Evolutionary conservation across 768 basidiomycete species (phyloP), one percentile per base, ranked within the genome.

Genomic region (Mycena latifolia): DNA sequence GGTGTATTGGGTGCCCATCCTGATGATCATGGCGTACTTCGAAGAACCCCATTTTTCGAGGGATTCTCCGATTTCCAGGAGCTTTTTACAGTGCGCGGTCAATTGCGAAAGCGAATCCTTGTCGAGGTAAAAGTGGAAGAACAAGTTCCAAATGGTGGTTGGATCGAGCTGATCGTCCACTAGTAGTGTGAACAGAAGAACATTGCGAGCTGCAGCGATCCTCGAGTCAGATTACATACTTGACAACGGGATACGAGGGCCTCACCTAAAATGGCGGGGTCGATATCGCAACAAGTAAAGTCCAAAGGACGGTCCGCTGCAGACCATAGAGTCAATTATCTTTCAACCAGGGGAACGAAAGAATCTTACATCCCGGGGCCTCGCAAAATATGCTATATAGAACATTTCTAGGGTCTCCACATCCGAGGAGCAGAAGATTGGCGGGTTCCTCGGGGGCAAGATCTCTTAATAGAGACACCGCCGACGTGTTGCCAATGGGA

Each of bases 401-500:
- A 12, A 89, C 81, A 57, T 81, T 86, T 29, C 87, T 76, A 14
- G 84, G 83, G 69, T 89, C 89, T 18, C 88, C 88, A 67, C 87
- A 89, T 25, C 83, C 88, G 29, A 88, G 76, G 20, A 88, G 79
- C 5, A 90, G 77, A 27, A 88, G 72, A n/a, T 81, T 73, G 8
- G 84, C 86, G n/a, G 74, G 56, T 55, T 80, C 73, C 65, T 86
- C 86, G 0, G 83, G 82, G 61, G 84, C 74, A 7, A 89, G 71
- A 43, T 82, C 78, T 57, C 83, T 76, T 4, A 84, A 84, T 17
- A 89, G 75, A 48, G 77, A 83, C 5, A 84, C 75, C 6, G 89
- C 83, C 5, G 86, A 79, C 0, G 88, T 89, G 70, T 89, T 89
- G 35, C 89, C 88, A 17, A 88, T 76, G 2, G 88, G 83, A 72